Evolutionary conservation across 371 early-diverging fungal genomes (phyloP), one percentile per base, ranked within the genome.

Genomic region (Mortierella polycephala): DNA sequence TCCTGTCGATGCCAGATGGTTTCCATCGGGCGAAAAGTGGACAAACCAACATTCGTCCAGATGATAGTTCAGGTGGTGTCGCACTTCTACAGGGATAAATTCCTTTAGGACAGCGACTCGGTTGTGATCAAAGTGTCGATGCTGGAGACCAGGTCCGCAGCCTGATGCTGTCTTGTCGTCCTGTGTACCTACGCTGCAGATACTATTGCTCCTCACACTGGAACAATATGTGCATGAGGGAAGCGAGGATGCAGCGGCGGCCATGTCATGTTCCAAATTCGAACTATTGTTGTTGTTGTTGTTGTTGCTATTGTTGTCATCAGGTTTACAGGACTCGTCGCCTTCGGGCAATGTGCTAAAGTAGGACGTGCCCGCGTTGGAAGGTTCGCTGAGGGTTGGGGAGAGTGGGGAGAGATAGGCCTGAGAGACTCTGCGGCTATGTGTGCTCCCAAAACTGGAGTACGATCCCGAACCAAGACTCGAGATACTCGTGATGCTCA

Each of bases 11-110:
- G 73, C 73, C 57, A 79, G 54, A 52, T 62, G 72, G 52, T 79
- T 40, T 30, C 79, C 79, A n/a, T 69, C 61, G 46, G 79, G 79
- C 30, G 79, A 71, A 72, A 79, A 79, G 37, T 69, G 49, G 16
- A 79, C 60, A 23, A 72, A 69, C 79, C 79, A 79, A 45, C 79
- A 79, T 20, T 79, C 79, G 23, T 79, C 79, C 55, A 79, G 57
- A 53, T 79, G 79, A 56, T 68, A 79, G n/a, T 49, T 69, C 44
- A 79, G 40, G 1, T 72, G 72, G 16, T 54, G 53, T 30, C 79
- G 72, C 16, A 72, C 62, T 23, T 72, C 72, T 1, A 62, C 49
- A 0, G 79, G 79, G 18, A 72, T 42, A 45, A 60, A 55, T 46
- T 72, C 79, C 46, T 55, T 63, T 40, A 72, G 45, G 7, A 49